Evolutionary conservation across 202 grass and related monocot species (phyloP).

Genomic region (Carex arenaria): DNA sequence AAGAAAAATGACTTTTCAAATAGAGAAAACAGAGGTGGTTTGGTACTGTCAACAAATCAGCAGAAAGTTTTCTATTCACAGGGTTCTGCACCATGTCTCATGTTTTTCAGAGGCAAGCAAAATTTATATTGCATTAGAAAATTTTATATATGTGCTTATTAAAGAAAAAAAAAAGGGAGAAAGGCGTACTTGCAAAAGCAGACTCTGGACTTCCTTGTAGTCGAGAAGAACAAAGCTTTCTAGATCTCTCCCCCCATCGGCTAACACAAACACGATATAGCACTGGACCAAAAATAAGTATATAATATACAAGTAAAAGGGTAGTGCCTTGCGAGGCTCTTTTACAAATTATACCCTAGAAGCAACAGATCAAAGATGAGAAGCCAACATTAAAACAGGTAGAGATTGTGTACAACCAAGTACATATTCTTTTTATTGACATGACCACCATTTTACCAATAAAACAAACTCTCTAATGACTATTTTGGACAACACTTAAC

Average conservation of each 20-base stretch:
- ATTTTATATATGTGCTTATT: background rate
- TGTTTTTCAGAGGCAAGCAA: background rate
- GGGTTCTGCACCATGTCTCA: background rate
- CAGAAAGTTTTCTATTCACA: background rate
- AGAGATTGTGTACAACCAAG: background rate
- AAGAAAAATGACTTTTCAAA: background rate
- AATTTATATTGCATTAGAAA: background rate
- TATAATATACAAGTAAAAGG: constrained; percentile 14
- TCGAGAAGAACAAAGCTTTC: constrained; percentile 70
- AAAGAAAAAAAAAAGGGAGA: constrained; percentile 9
- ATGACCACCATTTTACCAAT: background rate
- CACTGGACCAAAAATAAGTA: constrained; percentile 45
- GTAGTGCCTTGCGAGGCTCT: background rate
- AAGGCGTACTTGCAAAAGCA: constrained; percentile 68
- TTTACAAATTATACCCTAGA: background rate
- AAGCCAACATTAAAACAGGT: background rate
- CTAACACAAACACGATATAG: constrained; percentile 85
- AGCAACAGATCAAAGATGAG: background rate
- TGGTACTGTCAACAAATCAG: background rate
- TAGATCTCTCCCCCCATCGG: constrained; percentile 87
- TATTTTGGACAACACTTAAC: background rate
- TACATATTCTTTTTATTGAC: background rate
- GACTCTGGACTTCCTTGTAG: constrained; percentile 65
- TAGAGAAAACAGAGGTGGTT: background rate
- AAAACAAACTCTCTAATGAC: background rate